Evolutionary conservation across 768 basidiomycete genomes (phyloP), one percentile per base, ranked within the genome.

Genomic region (Mycena floridula): DNA sequence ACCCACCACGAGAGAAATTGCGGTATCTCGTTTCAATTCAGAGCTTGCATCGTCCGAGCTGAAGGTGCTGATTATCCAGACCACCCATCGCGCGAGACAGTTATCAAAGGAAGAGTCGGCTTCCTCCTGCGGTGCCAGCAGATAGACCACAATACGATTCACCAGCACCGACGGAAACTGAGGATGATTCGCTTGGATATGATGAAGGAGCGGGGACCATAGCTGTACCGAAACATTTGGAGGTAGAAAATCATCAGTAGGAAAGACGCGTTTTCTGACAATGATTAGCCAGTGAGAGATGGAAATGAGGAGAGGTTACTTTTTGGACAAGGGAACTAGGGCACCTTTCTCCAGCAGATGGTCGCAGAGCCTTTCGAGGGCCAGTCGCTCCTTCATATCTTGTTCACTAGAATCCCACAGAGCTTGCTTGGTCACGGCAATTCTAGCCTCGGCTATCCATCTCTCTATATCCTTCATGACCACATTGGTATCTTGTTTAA

Each of bases 291-390:
- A 70, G 72, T 15, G 73, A 69, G 2, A 71, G 36, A 6, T 75
- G 73, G 7, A 77, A 67, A n/a, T 77, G 58, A 28, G 60, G 11
- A 32, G 9, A 16, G 46, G 76, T 50, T 50, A 94, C 95, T 82
- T 92, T 65, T 82, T 88, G 1, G 90, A 85, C 2, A 86, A 52
- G 7, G 95, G 93, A 3, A 97, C 83, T 7, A 97, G 66, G 8
- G 70, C 77, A 8, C 91, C 91, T 48, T 74, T 77, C 45, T 79
- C 81, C 40, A 88, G 52, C 11, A 98, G 64, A 1, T 63, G 73
- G 38, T 83, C 78, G 44, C 80, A 82, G 2, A 98, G 61, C 26
- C 64, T 62, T 43, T 88, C 84, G 35, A 89, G 56, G 6, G 84
- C 85, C 76, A 80, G 84, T 39, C 60, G 62, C 57, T 89, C 85